A percentile compares a stretch with the other conserved stretches of the same genome.
These are phyloP conservation scores for Tuber microsphaerosporum DNA, from an alignment of 495 filamentous ascomycete species.

Conservation along the genomic window DNA sequence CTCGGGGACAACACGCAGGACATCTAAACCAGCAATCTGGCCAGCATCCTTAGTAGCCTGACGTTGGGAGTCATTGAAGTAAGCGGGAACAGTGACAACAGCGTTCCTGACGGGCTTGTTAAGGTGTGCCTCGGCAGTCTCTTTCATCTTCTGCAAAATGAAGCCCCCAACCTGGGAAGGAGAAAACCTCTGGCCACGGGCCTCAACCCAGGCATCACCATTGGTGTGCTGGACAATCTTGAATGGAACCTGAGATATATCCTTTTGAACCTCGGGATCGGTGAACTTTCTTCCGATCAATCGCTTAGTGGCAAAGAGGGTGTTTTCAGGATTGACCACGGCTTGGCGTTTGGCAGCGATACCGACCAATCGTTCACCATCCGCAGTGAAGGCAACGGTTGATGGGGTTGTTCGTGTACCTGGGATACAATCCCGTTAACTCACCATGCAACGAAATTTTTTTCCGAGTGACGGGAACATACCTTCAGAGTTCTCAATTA, in stretches of 20 bases:
- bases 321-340: slow-evolving; percentile 98
- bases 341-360: slow-evolving; percentile 98
- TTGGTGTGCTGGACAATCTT: slow-evolving; percentile 99
- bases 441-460: slow-evolving; percentile 20
- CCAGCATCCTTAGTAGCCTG: slow-evolving; percentile 97
- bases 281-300: slow-evolving; percentile 98
- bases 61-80: slow-evolving; percentile 97
- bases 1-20: slow-evolving; percentile 95
- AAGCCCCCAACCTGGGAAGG: slow-evolving; percentile 98
- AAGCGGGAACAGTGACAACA: slow-evolving; percentile 91
- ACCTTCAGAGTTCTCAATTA: slow-evolving; percentile 98
- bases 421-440: slow-evolving; percentile 40
- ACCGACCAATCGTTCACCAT: slow-evolving; percentile 95
- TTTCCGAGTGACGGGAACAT: slow-evolving; percentile 36
- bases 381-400: slow-evolving; percentile 91
- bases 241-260: slow-evolving; percentile 97
- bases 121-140: slow-evolving; percentile 87
- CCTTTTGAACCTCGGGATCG: slow-evolving; percentile 90
- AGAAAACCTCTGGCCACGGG: slow-evolving; percentile 93
- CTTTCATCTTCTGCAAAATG: slow-evolving; percentile 96
- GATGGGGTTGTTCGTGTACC: slow-evolving; percentile 95
- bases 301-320: slow-evolving; percentile 98
- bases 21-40: slow-evolving; percentile 90
- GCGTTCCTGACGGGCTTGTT: slow-evolving; percentile 86
- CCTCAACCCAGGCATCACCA: slow-evolving; percentile 95